These are phyloP conservation scores for Xylaria castorea DNA, from an alignment of 495 filamentous ascomycete genomes.

Conservation along the genomic window DNA sequence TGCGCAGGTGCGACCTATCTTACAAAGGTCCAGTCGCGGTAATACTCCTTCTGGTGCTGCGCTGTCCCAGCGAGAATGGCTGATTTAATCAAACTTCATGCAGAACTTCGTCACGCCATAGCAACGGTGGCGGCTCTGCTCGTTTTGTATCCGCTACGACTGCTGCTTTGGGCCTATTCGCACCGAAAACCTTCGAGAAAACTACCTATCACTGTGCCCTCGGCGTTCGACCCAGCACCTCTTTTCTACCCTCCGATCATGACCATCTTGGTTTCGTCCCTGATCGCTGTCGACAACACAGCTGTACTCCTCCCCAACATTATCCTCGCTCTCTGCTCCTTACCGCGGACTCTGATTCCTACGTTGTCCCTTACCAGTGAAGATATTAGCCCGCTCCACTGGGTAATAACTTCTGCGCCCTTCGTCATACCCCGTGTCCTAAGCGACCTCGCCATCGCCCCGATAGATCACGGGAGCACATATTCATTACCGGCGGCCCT, in stretches of 20 bases:
- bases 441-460: neutral
- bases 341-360: slow-evolving; percentile 78
- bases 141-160: slow-evolving; percentile 55
- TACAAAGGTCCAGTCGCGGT: slow-evolving; percentile 47
- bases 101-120: slow-evolving; percentile 43
- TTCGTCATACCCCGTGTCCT: slow-evolving; percentile 46
- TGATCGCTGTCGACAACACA: slow-evolving; percentile 65
- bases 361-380: slow-evolving; percentile 39
- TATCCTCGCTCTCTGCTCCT: slow-evolving; percentile 76
- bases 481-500: slow-evolving; percentile 34
- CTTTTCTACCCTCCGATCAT: slow-evolving; percentile 83
- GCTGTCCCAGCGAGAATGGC: neutral
- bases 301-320: slow-evolving; percentile 76
- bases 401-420: slow-evolving; percentile 71
- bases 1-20: slow-evolving; percentile 41
- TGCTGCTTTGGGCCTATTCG: slow-evolving; percentile 50
- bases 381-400: slow-evolving; percentile 68
- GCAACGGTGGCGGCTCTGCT: slow-evolving; percentile 37
- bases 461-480: neutral
- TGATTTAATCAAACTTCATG: neutral
- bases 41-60: slow-evolving; percentile 18
- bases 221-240: slow-evolving; percentile 87
- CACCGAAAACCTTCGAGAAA: slow-evolving; percentile 43
- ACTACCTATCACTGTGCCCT: slow-evolving; percentile 62
- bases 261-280: slow-evolving; percentile 78